Base-by-base conservation (phyloP, 148 eudicot species). In the Camellia granthamiana region DNA sequence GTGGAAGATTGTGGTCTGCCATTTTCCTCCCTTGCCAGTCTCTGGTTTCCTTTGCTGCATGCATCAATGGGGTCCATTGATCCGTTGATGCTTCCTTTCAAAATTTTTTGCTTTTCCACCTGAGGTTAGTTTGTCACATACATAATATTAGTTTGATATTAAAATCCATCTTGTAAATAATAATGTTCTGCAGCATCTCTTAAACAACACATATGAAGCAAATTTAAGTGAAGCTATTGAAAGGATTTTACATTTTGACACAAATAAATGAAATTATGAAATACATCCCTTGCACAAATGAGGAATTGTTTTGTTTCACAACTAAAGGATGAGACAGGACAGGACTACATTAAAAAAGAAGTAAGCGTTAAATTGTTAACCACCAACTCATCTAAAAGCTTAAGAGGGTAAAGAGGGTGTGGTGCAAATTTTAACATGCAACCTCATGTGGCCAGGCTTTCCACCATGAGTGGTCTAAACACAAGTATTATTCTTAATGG, bases 61-160 rank as follows among this genome's bases (percentile, higher is more conserved):
- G 59, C 66, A 30, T 88, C 82, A 59, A 78, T 72, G 54, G 81
- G 71, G 38, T 69, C 83, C 81, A 63, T 72, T 55, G 83, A 87
- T 80, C 77, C 89, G 72, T 78, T 83, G 15, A 77, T 61, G 87
- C 92, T 89, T 76, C 88, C 87, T 81, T 81, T 90, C 84, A 97
- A 80, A 79, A 97, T 97, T 81, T 87, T 97, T 81, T 94, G 94
- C 83, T 91, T 97, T 84, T 92, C 99, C 84, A 92, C 98, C 99
- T 97, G 75, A 75, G 86, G 76, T 21, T 30, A 30, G 54, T 66
- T 75, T 54, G 61, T 14, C 30, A 38, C 19, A 47, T 58, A 3
- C 69, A 69, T 41, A 7, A 66, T 5, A 56, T 75, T 68, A 60
- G 42, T 21, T 43, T 46, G 43, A 42, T 52, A 9, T 41, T 42